Conservation (phyloP, 441 rosid genomes). For the Populus hybrid region DNA sequence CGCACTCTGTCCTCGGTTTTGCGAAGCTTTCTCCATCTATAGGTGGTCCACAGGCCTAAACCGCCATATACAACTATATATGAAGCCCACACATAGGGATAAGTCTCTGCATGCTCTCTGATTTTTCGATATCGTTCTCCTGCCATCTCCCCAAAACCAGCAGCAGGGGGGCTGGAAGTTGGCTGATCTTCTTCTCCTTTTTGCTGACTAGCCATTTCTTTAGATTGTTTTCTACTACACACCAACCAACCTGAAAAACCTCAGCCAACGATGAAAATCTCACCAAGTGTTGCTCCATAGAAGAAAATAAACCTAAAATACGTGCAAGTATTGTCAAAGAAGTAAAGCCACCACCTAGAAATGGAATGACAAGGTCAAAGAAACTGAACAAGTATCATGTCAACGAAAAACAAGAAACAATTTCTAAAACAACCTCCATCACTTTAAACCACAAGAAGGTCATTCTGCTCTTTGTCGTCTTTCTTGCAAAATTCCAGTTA, state of each 20-base stretch:
- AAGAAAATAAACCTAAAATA: not conserved
- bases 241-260: not conserved
- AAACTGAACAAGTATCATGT: not conserved
- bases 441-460: not conserved
- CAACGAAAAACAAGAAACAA: not conserved
- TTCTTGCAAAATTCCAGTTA: not conserved
- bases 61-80: conserved; percentile 82
- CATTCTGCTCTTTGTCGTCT: not conserved
- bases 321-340: not conserved
- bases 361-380: not conserved
- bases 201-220: conserved; percentile 46
- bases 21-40: conserved; percentile 86
- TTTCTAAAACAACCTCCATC: not conserved
- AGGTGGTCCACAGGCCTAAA: conserved; percentile 62
- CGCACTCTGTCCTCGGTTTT: conserved; percentile 88
- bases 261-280: not conserved
- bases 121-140: conserved; percentile 57
- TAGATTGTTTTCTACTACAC: not conserved
- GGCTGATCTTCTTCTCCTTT: conserved; percentile 29
- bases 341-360: not conserved
- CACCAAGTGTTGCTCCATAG: not conserved
- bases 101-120: conserved; percentile 79
- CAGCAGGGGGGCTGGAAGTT: conserved; percentile 25
- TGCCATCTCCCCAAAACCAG: conserved; percentile 38
- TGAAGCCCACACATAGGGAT: conserved; percentile 92